These are phyloP conservation scores for Geranium incanum DNA, from an alignment of 441 rosid species.

Conservation along the genomic window DNA sequence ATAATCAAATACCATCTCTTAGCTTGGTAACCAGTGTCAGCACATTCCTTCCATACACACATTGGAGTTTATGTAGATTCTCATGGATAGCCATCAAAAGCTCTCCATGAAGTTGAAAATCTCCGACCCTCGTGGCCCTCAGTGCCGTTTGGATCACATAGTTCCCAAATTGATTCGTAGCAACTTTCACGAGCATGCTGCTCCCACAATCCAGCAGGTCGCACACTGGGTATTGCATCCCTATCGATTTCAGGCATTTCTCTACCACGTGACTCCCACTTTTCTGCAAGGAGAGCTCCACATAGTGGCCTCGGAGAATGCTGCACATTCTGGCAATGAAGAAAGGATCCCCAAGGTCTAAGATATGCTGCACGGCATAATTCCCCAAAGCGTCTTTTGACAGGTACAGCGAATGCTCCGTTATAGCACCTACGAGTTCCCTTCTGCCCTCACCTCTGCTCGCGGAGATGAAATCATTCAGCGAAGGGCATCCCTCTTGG, in stretches of 20 bases:
- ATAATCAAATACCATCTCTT: not conserved
- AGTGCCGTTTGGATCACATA: conserved; percentile 34
- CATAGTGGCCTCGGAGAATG: not conserved
- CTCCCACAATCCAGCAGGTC: not conserved
- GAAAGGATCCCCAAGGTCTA: not conserved
- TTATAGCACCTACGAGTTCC: not conserved
- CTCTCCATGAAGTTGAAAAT: not conserved
- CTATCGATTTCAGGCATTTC: not conserved
- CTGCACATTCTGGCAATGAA: not conserved
- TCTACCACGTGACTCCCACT: conserved; percentile 1
- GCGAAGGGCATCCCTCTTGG: not conserved
- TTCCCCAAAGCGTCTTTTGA: not conserved
- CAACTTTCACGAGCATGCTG: conserved; percentile 12
- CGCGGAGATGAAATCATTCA: not conserved
- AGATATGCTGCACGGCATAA: not conserved
- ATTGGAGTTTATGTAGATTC: not conserved
- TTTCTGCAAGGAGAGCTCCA: not conserved
- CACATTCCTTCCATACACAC: conserved; percentile 23
- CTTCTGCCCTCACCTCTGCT: not conserved
- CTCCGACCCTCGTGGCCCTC: conserved; percentile 13
- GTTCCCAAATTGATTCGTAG: conserved; percentile 32
- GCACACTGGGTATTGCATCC: not conserved
- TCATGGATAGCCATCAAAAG: conserved; percentile 15
- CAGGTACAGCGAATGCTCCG: not conserved
- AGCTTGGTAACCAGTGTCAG: conserved; percentile 7